Conservation (phyloP, 192 early-diverging fungal species). For the Mortierella claussenii region DNA sequence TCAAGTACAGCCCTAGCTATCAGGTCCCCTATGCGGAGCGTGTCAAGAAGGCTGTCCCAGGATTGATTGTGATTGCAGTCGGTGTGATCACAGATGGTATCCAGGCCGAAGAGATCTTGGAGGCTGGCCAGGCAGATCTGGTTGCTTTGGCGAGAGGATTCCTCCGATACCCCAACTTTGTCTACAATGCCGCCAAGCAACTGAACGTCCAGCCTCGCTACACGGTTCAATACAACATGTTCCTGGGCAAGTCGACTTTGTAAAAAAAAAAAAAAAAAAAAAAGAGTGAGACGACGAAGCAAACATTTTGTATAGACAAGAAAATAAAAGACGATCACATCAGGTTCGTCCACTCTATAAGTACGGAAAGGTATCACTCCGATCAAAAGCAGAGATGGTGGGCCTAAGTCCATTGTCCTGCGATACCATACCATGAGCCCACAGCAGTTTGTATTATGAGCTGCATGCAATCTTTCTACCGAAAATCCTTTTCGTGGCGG, state of each 20-base stretch:
- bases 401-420: no score
- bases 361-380: no score
- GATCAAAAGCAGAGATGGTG: no score
- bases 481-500: no score
- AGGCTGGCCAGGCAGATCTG: constrained; percentile 72
- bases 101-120: constrained; percentile 79
- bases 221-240: constrained; percentile 66
- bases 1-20: constrained; percentile 59
- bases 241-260: background rate
- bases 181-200: constrained; percentile 68
- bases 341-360: no score
- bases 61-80: constrained; percentile 71
- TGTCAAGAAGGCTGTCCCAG: constrained; percentile 65
- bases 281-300: background rate
- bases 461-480: no score
- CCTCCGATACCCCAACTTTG: constrained; percentile 76
- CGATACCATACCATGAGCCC: no score
- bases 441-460: no score
- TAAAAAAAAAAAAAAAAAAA: background rate
- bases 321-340: no score
- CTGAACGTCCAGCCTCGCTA: constrained; percentile 72
- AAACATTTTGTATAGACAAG: background rate
- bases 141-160: constrained; percentile 79
- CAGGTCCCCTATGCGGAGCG: constrained; percentile 78
- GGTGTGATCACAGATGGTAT: constrained; percentile 73